Evolutionary conservation across 345 rosid species (phyloP).

Genomic region (Physaria fendleri): DNA sequence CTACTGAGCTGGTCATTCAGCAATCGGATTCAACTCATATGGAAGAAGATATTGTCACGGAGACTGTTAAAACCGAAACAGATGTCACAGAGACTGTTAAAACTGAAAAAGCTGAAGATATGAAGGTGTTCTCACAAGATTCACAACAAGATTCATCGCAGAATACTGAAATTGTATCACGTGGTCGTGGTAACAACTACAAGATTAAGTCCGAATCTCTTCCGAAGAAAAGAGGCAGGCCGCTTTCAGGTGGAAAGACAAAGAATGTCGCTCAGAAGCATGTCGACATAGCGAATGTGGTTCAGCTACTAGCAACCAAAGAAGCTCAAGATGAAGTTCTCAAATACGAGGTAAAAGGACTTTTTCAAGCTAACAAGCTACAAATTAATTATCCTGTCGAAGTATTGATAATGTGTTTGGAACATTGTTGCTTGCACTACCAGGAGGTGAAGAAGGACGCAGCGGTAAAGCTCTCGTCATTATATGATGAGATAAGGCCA

Average conservation of each 20-base stretch:
- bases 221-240: conserved; percentile 64
- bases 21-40: conserved; percentile 36
- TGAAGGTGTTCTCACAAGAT: conserved; percentile 35
- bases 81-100: too few relatives aligned
- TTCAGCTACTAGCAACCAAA: conserved; percentile 46
- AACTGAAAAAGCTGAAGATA: conserved; percentile 40
- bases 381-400: background rate
- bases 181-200: conserved; percentile 39
- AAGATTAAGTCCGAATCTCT: conserved; percentile 37
- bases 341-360: conserved; percentile 51
- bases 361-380: background rate
- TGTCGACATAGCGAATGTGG: conserved; percentile 51
- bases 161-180: conserved; percentile 54
- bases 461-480: conserved; percentile 39
- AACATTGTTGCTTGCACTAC: conserved; percentile 16
- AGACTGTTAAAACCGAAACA: conserved; percentile 40
- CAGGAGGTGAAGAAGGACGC: conserved; percentile 81
- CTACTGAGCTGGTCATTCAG: conserved; percentile 33
- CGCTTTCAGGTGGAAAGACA: conserved; percentile 39
- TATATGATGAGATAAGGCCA: conserved; percentile 78
- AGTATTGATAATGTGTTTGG: background rate
- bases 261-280: conserved; percentile 45
- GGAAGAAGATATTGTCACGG: conserved; percentile 32
- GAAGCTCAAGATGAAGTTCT: conserved; percentile 78
- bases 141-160: conserved; percentile 40